Conservation (phyloP, 1,284 basidiomycete species). For the Cryptococcus sp. region DNA sequence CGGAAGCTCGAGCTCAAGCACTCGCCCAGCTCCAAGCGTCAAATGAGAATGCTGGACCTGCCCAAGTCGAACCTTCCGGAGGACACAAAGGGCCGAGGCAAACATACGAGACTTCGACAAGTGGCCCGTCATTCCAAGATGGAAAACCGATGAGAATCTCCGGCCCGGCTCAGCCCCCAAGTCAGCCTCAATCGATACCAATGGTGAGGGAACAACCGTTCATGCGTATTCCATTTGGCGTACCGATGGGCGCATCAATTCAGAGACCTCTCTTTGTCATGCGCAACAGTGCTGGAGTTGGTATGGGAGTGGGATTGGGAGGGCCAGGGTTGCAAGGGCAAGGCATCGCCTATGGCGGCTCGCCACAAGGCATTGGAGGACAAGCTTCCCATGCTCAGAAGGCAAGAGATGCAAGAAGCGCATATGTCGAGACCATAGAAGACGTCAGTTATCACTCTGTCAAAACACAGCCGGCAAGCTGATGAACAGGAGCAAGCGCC, state of each 20-base stretch:
- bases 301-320: slow-evolving; percentile 22
- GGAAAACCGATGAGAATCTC: slow-evolving; percentile 22
- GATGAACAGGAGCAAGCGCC: slow-evolving; percentile 16
- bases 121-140: slow-evolving; percentile 39
- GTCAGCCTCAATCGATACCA: slow-evolving; percentile 1
- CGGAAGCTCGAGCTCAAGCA: slow-evolving; percentile 23
- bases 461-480: not conserved
- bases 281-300: slow-evolving; percentile 21
- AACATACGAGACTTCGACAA: slow-evolving; percentile 34
- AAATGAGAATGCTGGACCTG: slow-evolving; percentile 5
- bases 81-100: slow-evolving; percentile 25
- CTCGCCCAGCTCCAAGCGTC: slow-evolving; percentile 26
- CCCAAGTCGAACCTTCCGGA: slow-evolving; percentile 1
- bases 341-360: slow-evolving; percentile 1
- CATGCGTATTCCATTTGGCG: slow-evolving; percentile 30
- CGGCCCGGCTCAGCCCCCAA: not conserved
- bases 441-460: slow-evolving; percentile 31
- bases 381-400: no score
- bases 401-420: slow-evolving; percentile 28
- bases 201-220: slow-evolving; percentile 8
- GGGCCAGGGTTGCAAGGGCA: slow-evolving; percentile 6
- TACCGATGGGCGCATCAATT: slow-evolving; percentile 15
- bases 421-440: slow-evolving; percentile 42
- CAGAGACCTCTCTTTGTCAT: slow-evolving; percentile 27
- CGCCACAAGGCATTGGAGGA: not conserved